phyloP scores from a whole-genome alignment of 352 stramenopile genomes.

The Stramenopiles sp. region DNA sequence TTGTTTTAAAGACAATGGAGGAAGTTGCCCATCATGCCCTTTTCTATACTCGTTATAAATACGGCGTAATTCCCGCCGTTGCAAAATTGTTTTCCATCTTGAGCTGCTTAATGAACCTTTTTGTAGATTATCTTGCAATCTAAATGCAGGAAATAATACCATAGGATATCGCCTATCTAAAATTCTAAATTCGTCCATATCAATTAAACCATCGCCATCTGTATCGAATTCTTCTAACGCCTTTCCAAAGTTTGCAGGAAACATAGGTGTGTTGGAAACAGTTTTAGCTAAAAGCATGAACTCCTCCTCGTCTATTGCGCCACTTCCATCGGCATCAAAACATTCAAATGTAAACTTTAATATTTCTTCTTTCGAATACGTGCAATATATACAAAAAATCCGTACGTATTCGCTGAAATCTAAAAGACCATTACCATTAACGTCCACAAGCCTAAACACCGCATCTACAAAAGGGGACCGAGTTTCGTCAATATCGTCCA shows the following conservation, averaged over 20 bases:
- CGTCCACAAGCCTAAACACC: conserved; percentile 54
- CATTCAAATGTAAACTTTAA: conserved; percentile 67
- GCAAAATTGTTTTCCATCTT: too few relatives aligned
- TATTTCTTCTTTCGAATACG: conserved; percentile 72
- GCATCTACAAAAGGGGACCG: conserved; percentile 64
- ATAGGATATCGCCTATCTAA: conserved; percentile 72
- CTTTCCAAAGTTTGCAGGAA: conserved; percentile 58
- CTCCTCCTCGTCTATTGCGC: conserved; percentile 43
- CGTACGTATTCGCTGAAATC: conserved; percentile 72
- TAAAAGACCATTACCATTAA: conserved; percentile 32
- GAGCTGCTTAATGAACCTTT: conserved; percentile 52
- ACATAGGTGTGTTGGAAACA: conserved; percentile 50
- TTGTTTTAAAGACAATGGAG: too few relatives aligned
- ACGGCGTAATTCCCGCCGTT: too few relatives aligned
- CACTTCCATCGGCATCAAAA: conserved; percentile 54
- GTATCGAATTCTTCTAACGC: conserved; percentile 60
- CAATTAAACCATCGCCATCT: conserved; percentile 67
- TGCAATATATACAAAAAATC: conserved; percentile 64
- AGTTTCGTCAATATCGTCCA: conserved; percentile 60
- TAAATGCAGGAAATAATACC: conserved; percentile 68
- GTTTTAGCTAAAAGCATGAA: conserved; percentile 55
- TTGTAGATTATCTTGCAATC: conserved; percentile 70
- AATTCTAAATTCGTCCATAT: conserved; percentile 69
- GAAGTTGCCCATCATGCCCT: too few relatives aligned
- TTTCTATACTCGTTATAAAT: too few relatives aligned